Evolutionary conservation across 805 yeast genomes (phyloP).

Genomic region (Kodamaea neixiangensis): DNA sequence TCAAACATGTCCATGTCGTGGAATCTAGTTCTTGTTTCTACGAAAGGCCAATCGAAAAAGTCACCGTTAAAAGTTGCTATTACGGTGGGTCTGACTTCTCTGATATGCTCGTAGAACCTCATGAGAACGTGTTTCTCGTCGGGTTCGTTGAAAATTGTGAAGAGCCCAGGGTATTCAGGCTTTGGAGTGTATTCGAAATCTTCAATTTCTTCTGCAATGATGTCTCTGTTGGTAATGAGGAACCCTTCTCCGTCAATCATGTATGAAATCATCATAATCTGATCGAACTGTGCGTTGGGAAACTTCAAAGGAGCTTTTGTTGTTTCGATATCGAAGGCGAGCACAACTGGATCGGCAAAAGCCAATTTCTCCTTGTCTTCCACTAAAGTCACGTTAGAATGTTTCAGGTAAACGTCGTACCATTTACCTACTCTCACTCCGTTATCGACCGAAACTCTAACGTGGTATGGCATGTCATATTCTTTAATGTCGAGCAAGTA

Average conservation of each 20-base stretch:
- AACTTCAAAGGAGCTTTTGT: slow-evolving; percentile 95
- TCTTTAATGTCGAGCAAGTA: slow-evolving; percentile 82
- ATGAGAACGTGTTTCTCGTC: slow-evolving; percentile 75
- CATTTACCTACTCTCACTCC: slow-evolving; percentile 92
- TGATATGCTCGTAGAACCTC: slow-evolving; percentile 85
- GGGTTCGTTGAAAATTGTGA: slow-evolving; percentile 86
- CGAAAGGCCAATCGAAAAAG: slow-evolving; percentile 98
- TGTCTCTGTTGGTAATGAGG: slow-evolving; percentile 90
- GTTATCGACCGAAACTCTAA: slow-evolving; percentile 90
- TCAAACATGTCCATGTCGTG: slow-evolving; percentile 88
- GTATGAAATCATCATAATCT: slow-evolving; percentile 97
- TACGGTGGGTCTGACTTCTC: slow-evolving; percentile 91
- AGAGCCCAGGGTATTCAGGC: slow-evolving; percentile 90
- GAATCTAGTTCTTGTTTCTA: slow-evolving; percentile 79
- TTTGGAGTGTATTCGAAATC: slow-evolving; percentile 98
- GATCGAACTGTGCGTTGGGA: slow-evolving; percentile 89
- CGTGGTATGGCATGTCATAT: slow-evolving; percentile 96
- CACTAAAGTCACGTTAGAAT: slow-evolving; percentile 52
- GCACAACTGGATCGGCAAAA: slow-evolving; percentile 95
- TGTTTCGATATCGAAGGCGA: slow-evolving; percentile 97
- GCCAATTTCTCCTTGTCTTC: slow-evolving; percentile 77
- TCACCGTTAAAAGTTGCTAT: slow-evolving; percentile 98
- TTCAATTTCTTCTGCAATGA: slow-evolving; percentile 90
- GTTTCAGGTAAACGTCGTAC: slow-evolving; percentile 75
- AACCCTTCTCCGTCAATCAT: slow-evolving; percentile 99